A percentile compares a stretch with the other conserved stretches of the same genome.
These are phyloP conservation scores for Kwoniella mangroviensis DNA, from an alignment of 768 basidiomycete species.

Conservation along the genomic window DNA sequence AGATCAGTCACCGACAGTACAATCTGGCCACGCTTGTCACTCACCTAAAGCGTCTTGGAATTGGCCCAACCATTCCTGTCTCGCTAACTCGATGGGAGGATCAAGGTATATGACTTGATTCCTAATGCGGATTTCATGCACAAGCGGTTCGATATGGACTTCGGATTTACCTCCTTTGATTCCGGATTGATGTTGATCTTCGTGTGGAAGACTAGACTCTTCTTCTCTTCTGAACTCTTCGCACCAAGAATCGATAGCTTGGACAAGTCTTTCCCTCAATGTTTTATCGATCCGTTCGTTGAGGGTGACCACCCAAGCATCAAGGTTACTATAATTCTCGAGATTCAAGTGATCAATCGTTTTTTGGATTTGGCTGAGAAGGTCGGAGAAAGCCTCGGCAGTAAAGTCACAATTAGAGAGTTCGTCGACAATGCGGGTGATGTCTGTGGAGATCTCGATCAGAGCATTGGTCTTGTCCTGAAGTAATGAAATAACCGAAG, in stretches of 20 bases:
- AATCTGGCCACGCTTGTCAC: not conserved
- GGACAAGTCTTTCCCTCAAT: slow-evolving; percentile 72
- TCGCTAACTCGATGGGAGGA: slow-evolving; percentile 93
- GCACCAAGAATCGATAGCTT: slow-evolving; percentile 86
- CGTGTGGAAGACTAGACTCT: slow-evolving; percentile 65
- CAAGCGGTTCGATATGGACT: slow-evolving; percentile 71
- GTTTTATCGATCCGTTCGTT: slow-evolving; percentile 80
- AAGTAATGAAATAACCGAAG: slow-evolving; percentile 84
- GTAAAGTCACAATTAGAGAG: slow-evolving; percentile 85
- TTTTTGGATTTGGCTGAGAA: slow-evolving; percentile 78
- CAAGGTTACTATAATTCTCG: slow-evolving; percentile 93
- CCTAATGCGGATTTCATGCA: slow-evolving; percentile 96
- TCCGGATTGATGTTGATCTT: slow-evolving; percentile 6
- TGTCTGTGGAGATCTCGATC: slow-evolving; percentile 87
- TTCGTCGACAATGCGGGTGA: slow-evolving; percentile 81
- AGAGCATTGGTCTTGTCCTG: slow-evolving; percentile 97
- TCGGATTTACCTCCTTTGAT: not conserved
- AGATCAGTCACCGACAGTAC: too few species aligned
- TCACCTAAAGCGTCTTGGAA: slow-evolving; percentile 86
- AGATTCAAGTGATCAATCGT: slow-evolving; percentile 94
- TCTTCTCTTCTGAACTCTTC: slow-evolving; percentile 81
- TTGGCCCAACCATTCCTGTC: slow-evolving; percentile 85
- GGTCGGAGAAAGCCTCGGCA: slow-evolving; percentile 76
- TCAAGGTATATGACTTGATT: slow-evolving; percentile 99
- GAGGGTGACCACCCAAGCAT: slow-evolving; percentile 81